These are phyloP conservation scores for Knoxdaviesia proteae DNA, from an alignment of 2,329 filamentous ascomycete species.

Conservation along the genomic window DNA sequence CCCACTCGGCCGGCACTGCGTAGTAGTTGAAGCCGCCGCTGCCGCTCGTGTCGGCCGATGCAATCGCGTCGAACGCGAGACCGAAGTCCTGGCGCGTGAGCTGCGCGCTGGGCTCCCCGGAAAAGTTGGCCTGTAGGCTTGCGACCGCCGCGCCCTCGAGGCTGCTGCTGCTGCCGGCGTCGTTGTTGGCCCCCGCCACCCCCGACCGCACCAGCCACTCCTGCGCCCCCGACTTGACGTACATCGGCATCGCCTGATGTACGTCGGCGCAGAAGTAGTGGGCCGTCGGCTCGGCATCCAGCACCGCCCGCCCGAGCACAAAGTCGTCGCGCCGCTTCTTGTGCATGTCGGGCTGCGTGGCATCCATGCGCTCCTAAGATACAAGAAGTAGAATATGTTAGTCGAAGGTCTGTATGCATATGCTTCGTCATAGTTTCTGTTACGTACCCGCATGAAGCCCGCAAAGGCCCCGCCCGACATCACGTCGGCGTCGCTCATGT, in stretches of 20 bases:
- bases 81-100: conserved; percentile 32
- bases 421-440: background rate
- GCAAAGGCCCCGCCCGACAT: conserved; percentile 28
- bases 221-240: conserved; percentile 10
- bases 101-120: conserved; percentile 5
- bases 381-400: conserved; percentile 1
- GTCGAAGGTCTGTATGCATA: background rate
- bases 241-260: background rate
- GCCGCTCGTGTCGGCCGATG: conserved; percentile 23
- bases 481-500: conserved; percentile 46
- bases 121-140: conserved; percentile 18
- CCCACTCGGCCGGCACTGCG: background rate
- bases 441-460: conserved; percentile 14
- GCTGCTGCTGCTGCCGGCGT: background rate
- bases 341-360: conserved; percentile 36
- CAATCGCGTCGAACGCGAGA: conserved; percentile 39
- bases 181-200: conserved; percentile 4
- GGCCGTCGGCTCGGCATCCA: conserved; percentile 21
- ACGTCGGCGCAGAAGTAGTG: conserved; percentile 8
- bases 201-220: conserved; percentile 11
- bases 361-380: conserved; percentile 33
- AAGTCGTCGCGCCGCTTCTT: conserved; percentile 27
- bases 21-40: conserved; percentile 4
- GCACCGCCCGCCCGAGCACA: conserved; percentile 22
- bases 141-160: conserved; percentile 10